Evolutionary conservation across 768 basidiomycete genomes (phyloP).

Genomic region (Amanita subjunquillea): DNA sequence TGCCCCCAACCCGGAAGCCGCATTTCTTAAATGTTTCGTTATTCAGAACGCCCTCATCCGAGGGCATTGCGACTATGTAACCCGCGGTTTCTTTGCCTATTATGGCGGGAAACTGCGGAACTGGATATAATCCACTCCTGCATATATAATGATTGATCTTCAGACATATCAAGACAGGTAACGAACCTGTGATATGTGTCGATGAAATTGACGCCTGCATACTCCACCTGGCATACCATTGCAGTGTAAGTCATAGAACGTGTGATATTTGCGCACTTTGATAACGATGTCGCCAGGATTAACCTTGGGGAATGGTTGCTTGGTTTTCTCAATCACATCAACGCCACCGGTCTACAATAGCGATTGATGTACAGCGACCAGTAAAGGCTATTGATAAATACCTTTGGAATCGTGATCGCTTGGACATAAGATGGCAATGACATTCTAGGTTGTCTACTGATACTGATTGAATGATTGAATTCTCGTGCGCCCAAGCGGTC

Average conservation of each 20-base stretch:
- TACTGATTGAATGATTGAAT: background rate
- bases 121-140: conserved; percentile 57
- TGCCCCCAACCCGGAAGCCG: conserved; percentile 56
- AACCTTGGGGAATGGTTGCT: conserved; percentile 57
- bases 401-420: conserved; percentile 60
- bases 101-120: conserved; percentile 46
- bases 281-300: conserved; percentile 49
- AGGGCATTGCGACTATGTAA: conserved; percentile 63
- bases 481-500: background rate
- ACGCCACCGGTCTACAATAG: conserved; percentile 48
- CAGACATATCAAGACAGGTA: background rate
- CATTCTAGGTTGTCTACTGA: conserved; percentile 23
- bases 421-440: conserved; percentile 51
- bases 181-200: conserved; percentile 69
- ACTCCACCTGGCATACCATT: conserved; percentile 42
- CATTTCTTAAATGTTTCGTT: conserved; percentile 55
- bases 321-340: conserved; percentile 64
- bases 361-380: background rate
- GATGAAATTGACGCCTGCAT: conserved; percentile 80
- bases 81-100: conserved; percentile 79
- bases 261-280: conserved; percentile 18
- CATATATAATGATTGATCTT: background rate
- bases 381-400: conserved; percentile 5
- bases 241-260: background rate
- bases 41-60: conserved; percentile 46